Base-by-base conservation (phyloP, 75 land plant genomes). In the Ceratopteris richardii region DNA sequence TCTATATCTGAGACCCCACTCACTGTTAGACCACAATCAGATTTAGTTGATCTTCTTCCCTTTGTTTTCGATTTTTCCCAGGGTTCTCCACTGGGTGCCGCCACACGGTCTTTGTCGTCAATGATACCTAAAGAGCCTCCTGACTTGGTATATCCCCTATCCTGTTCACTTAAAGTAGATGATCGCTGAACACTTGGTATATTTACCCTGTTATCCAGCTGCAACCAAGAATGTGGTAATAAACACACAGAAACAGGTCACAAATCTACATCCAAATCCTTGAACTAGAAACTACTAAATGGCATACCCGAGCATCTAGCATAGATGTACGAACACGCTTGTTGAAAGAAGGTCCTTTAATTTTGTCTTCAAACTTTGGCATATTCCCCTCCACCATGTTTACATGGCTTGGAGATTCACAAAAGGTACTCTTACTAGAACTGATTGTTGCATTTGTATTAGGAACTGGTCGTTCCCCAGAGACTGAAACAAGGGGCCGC, bases 11-110 rank as follows among this genome's bases (percentile, higher is more conserved):
- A 23, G 13, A 70, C 21, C 54, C 94, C 80, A 23, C 54, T 70
- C 50, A 55, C 44, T 25, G 79, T 79, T 7, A 76, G 19, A 37
- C 51, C n/a, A 20, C 42, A 51, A 16, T 72, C 78, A 3, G 70
- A 21, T 51, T 76, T 76, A 10, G 60, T 57, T 14, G 94, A 92
- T 26, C 86, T 83, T 43, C 81, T 86, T 51, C 84, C 72, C 74
- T 88, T 92, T 78, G 79, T 58, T 70, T 78, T 92, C 12, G 58
- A 18, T 57, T 77, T 88, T 39, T 92, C 94, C 89, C 83, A 85
- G 0, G 71, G 75, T 41, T 85, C 86, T 0, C 75, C 70, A 25
- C 62, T 75, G 54, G 75, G 58, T 36, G 77, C 68, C 12, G 69
- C 44, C 31, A 46, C 65, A 11, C 78, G 58, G n/a, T 69, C 74